Evolutionary conservation across 352 stramenopile species (phyloP), one percentile per base, ranked within the genome.

Genomic region (Globisporangium nagaii): DNA sequence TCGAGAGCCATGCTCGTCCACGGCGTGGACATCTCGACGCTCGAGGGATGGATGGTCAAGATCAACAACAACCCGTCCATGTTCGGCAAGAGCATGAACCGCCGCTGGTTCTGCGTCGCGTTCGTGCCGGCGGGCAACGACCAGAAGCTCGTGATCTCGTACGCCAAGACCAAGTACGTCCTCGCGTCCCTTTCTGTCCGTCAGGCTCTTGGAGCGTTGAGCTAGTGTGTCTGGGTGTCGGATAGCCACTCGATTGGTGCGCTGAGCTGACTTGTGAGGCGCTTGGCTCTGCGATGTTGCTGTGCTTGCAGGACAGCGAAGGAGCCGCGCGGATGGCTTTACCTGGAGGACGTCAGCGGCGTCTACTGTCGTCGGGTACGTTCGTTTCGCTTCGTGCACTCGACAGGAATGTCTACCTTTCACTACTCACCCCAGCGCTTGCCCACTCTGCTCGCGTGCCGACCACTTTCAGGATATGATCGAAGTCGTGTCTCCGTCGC

Each of bases 1-100:
- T n/a, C n/a, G 9, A 27, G 20, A 20, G 43, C 44, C 22, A 68
- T 67, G 54, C 52, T 88, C 54, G 77, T 86, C 13, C 79, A 93
- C 31, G 83, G 83, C 34, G 79, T 93, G 19, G 79, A 93, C 55
- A 90, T 93, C 69, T 85, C 78, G 50, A 75, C 78, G 64, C 70
- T 90, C 27, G 83, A 93, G 59, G 83, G 83, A 28, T 93, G 80
- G 79, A 87, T 93, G 79, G 54, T 87, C 62, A 93, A 93, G 61
- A 88, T 91, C 75, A 89, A 93, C 57, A 90, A 65, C 72, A 90
- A 90, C 28, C 79, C 76, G 44, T 85, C 73, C 25, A 69, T 90
- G 62, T 93, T 93, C 31, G 79, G 80, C 53, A 88, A 88, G 60
- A 82, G 67, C 58, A 80, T 64, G 59, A 90, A 78, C 46, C 78